A percentile compares a stretch with the other conserved stretches of the same genome.
phyloP scores from a whole-genome alignment of 495 filamentous ascomycete species.

The Daldinia decipiens region DNA sequence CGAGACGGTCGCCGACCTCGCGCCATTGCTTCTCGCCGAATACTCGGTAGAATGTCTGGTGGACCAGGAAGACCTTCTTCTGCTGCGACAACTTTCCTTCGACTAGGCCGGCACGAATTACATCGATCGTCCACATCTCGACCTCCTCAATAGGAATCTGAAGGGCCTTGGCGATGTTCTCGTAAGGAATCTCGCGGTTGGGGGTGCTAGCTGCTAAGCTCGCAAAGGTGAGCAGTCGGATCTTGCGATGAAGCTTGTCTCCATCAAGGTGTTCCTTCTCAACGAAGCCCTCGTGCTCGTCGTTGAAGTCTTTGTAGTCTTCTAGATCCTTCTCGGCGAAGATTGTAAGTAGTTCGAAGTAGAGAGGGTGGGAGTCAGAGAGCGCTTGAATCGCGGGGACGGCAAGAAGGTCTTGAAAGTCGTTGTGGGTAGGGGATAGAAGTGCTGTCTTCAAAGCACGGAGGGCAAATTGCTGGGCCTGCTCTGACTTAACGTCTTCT shows the following conservation, averaged over 20 bases:
- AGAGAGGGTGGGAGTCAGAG: constrained; percentile 78
- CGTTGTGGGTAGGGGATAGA: constrained; percentile 78
- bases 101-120: constrained; percentile 91
- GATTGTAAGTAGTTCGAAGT: constrained; percentile 91
- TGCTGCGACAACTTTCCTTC: constrained; percentile 94
- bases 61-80: constrained; percentile 90
- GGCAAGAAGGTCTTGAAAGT: constrained; percentile 91
- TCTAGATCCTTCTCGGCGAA: constrained; percentile 93
- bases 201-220: constrained; percentile 84
- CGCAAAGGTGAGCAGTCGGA: constrained; percentile 92
- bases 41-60: constrained; percentile 92
- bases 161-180: constrained; percentile 79
- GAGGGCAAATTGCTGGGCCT: constrained; percentile 82
- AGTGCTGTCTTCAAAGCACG: constrained; percentile 87
- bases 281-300: constrained; percentile 81
- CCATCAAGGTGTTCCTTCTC: constrained; percentile 74
- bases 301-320: constrained; percentile 92
- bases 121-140: constrained; percentile 98
- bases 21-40: constrained; percentile 99
- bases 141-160: constrained; percentile 84
- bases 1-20: constrained; percentile 86
- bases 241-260: constrained; percentile 78
- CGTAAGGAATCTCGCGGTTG: constrained; percentile 86
- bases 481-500: constrained; percentile 71
- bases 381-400: constrained; percentile 89